Evolutionary conservation across 306 rosid species (phyloP).

Genomic region (Ceratonia siliqua): DNA sequence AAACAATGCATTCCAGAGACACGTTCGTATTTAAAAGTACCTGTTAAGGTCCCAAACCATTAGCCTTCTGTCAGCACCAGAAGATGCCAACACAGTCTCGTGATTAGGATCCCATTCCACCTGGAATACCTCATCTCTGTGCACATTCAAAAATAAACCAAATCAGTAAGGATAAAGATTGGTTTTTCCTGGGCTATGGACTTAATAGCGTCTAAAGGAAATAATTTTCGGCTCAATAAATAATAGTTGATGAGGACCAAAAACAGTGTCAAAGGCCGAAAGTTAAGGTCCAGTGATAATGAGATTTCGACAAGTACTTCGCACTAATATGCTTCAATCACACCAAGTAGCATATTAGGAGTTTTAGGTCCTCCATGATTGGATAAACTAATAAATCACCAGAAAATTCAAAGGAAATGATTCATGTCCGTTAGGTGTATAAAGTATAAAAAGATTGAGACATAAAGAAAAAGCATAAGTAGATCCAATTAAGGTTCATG

Average conservation of each 20-base stretch:
- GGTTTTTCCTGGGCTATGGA: background rate
- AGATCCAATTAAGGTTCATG: too few species aligned
- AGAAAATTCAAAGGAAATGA: too few species aligned
- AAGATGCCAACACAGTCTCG: conserved; percentile 82
- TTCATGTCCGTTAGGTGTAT: too few species aligned
- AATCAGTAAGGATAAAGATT: background rate
- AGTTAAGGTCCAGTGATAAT: background rate
- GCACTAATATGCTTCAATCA: background rate
- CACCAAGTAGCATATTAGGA: background rate
- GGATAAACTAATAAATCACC: too few species aligned
- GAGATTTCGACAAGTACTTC: background rate
- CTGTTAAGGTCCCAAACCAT: conserved; percentile 97
- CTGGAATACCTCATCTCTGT: conserved; percentile 93
- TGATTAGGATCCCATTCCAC: conserved; percentile 99
- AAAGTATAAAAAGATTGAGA: too few species aligned
- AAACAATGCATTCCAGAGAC: background rate
- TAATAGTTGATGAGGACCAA: background rate
- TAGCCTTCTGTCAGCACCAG: conserved; percentile 83
- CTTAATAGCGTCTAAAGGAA: background rate
- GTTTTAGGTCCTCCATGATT: background rate
- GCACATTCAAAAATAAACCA: conserved; percentile 7
- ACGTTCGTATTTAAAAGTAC: conserved; percentile 38
- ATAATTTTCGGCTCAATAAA: background rate
- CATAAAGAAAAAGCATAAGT: too few species aligned
- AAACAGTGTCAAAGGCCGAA: background rate